Base-by-base conservation (phyloP, 192 early-diverging fungal genomes). In the Coemansia sp. region DNA sequence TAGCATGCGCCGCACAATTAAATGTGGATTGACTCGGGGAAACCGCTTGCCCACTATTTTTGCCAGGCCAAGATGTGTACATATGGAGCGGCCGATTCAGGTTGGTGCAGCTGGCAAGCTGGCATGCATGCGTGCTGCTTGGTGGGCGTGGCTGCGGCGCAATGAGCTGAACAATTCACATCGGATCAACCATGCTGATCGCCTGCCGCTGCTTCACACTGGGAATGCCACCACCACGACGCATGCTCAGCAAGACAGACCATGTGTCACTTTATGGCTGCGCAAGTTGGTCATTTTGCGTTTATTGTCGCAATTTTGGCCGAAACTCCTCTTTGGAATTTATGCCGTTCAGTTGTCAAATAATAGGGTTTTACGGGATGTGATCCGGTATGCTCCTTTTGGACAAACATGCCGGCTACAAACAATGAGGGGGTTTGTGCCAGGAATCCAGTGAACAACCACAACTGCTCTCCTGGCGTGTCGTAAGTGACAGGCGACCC, bases 131-230 rank as follows among this genome's bases (percentile, higher is more conserved):
- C 32, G 0, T 35, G 32, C 2, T 35, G 32, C 32, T 7, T 35
- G 32, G 32, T 35, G 32, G 32, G 32, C 32, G 32, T 45, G 41
- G 41, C 41, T 45, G 41, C 41, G 41, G 14, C 11, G 41, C 41
- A 45, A 45, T 45, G 41, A 45, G 41, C 41, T 45, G 41, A 45
- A 45, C 41, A 45, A 45, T 45, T 45, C 41, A n/a, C 41, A 45
- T 45, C 41, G 41, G 41, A 45, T 45, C 41, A 45, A n/a, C 41
- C 12, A 1, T 13, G 41, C 41, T 45, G 41, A 45, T 45, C 41
- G 41, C 41, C 41, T 45, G 41, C 41, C 41, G 3, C 41, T n/a
- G 16, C 41, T 45, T 45, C 41, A 45, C 41, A 45, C 41, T 45
- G 41, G 41, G 12, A 13, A 45, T 16, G 41, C 41, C 4, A 45